Base-by-base conservation (phyloP, 805 yeast genomes). In the Nakazawaea peltata region DNA sequence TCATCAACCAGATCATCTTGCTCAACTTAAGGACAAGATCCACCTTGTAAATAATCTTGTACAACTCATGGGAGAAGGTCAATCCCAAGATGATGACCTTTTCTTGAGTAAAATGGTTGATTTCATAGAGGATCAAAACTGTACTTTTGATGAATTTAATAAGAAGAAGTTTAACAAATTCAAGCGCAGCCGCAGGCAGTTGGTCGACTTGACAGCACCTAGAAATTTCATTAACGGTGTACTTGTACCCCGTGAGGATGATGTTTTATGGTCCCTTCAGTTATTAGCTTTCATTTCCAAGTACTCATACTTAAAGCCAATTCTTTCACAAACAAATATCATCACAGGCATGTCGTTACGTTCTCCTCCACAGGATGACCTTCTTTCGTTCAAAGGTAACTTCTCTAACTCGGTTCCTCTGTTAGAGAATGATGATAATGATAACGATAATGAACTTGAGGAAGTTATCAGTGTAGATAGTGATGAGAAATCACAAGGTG, bases 251-350 rank as follows among this genome's bases (percentile, higher is more conserved):
- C 72, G 85, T 38, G 94, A 84, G 43, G 97, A 90, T 53, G 98
- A 90, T 51, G 84, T 90, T 13, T 78, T 86, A 25, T 87, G 96
- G 95, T 81, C 95, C 4, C 63, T 90, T 36, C 97, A 90, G 56
- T 67, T 92, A 15, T 57, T 92, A 33, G 97, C 97, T 11, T 90
- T 87, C 56, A 84, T 88, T 28, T 87, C 97, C 4, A 90, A 90
- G 56, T 90, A 92, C 50, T 79, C 96, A 0, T 71, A 75, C 42
- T 62, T 88, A 54, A 82, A 88, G 48, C 79, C 76, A 26, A 68
- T 67, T 32, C 62, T 90, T 40, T 94, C 87, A 45, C 72, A 71
- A 34, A 78, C 94, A 3, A 81, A 82, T 54, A 59, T 87, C 31
- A 77, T 87, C 7, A 80, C 83, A 11, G 74, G 77, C 19, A 63